Evolutionary conservation across 2,329 filamentous ascomycete genomes (phyloP).

Genomic region (Claviceps capensis): DNA sequence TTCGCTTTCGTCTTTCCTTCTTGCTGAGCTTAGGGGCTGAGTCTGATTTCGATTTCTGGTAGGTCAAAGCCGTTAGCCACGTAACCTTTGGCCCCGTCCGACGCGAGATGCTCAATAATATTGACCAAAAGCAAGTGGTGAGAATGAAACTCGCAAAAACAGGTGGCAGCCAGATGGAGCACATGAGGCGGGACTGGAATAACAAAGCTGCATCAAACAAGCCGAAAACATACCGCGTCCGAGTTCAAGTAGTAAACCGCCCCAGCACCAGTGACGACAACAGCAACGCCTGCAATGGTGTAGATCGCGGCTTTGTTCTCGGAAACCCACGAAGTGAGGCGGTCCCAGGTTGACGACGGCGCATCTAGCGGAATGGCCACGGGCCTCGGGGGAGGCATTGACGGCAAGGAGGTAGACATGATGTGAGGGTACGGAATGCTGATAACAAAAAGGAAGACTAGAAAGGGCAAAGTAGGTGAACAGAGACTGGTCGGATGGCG

Average conservation of each 20-base stretch:
- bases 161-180: neutral
- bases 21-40: constrained; percentile 63
- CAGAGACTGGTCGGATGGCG: constrained; percentile 12
- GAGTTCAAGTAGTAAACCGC: constrained; percentile 78
- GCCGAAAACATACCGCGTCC: constrained; percentile 33
- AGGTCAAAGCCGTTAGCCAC: neutral
- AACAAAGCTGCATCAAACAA: neutral
- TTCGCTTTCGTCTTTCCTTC: constrained; percentile 79
- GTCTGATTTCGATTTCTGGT: constrained; percentile 30
- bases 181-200: neutral
- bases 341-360: constrained; percentile 71
- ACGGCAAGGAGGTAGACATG: constrained; percentile 34
- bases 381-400: constrained; percentile 31
- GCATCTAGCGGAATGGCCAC: constrained; percentile 35
- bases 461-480: constrained; percentile 13
- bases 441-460: constrained; percentile 10
- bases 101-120: neutral
- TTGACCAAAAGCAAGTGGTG: neutral
- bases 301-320: constrained; percentile 95
- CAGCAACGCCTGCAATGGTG: constrained; percentile 86
- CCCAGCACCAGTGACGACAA: constrained; percentile 82
- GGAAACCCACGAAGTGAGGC: constrained; percentile 79
- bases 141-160: neutral
- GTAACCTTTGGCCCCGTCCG: neutral
- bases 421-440: constrained; percentile 11